Evolutionary conservation across 1,284 basidiomycete species (phyloP).

Genomic region (Earliella scabrosa): DNA sequence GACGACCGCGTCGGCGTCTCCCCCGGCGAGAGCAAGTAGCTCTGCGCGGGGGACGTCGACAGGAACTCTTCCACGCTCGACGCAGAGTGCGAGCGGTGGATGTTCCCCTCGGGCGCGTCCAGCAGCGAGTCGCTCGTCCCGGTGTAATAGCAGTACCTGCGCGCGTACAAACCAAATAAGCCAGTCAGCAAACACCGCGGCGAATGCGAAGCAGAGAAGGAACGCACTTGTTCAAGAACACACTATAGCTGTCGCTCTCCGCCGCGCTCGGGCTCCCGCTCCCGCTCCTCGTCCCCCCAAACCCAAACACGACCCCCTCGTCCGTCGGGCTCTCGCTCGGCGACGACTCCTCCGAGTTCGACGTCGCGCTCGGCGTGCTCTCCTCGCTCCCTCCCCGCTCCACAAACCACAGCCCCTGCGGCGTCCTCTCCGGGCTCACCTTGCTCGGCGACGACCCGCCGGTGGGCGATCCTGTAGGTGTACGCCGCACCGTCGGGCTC

Average conservation of each 20-base stretch:
- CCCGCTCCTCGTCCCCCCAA: conserved; percentile 5
- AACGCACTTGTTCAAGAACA: conserved; percentile 67
- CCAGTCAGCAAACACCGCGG: neutral
- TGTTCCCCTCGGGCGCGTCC: conserved; percentile 34
- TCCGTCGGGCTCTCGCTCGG: conserved; percentile 27
- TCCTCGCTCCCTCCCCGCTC: conserved; percentile 50
- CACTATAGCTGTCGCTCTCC: conserved; percentile 49
- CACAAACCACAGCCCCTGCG: conserved; percentile 22
- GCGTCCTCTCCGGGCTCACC: conserved; percentile 22
- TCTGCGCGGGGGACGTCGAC: conserved; percentile 29
- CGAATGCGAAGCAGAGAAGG: neutral
- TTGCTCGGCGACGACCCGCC: conserved; percentile 9
- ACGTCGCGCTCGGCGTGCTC: conserved; percentile 58
- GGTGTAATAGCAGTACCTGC: conserved; percentile 80
- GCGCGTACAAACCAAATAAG: neutral
- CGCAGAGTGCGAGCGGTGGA: conserved; percentile 57
- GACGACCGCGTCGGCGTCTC: conserved; percentile 34
- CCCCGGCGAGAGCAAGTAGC: conserved; percentile 28
- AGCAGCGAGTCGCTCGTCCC: conserved; percentile 44
- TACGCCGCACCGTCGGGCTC: conserved; percentile 18
- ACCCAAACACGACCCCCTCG: conserved; percentile 5
- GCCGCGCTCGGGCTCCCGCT: conserved; percentile 19
- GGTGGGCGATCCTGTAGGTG: conserved; percentile 30
- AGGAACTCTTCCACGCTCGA: conserved; percentile 59
- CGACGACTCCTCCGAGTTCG: conserved; percentile 38